A percentile compares a stretch with the other conserved stretches of the same genome.
Conservation (phyloP, 352 stramenopile species). For the Peronospora belbahrii region DNA sequence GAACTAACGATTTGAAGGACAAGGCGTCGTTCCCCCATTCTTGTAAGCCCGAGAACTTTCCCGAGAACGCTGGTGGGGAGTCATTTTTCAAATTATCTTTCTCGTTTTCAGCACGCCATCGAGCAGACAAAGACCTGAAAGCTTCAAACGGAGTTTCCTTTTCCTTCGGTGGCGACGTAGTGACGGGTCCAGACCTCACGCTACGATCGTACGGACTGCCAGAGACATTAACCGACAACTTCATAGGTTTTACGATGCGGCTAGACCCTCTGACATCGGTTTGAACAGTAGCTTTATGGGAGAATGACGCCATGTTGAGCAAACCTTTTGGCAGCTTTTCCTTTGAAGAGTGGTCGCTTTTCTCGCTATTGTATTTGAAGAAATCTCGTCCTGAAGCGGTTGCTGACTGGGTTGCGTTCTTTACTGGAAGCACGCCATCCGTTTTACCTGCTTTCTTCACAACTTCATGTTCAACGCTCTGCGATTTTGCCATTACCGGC, state of each 20-base stretch:
- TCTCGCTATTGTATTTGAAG: not conserved
- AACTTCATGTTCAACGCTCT: not conserved
- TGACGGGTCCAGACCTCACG: not conserved
- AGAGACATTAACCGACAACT: slow-evolving; percentile 1
- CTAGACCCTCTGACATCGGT: slow-evolving; percentile 2
- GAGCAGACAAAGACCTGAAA: slow-evolving; percentile 21
- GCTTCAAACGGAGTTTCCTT: slow-evolving; percentile 17
- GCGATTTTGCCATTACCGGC: not conserved
- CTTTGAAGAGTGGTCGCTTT: slow-evolving; percentile 2
- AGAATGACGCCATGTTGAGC: slow-evolving; percentile 3
- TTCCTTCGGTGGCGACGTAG: not conserved
- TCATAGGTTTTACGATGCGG: not conserved
- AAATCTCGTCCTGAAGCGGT: not conserved
- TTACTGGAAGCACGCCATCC: not conserved
- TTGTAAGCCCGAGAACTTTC: slow-evolving; percentile 3
- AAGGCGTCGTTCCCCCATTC: slow-evolving; percentile 16
- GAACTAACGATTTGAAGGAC: slow-evolving; percentile 8
- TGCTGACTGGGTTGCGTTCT: not conserved
- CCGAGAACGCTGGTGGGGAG: slow-evolving; percentile 3
- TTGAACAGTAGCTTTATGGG: slow-evolving; percentile 3
- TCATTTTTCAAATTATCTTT: slow-evolving; percentile 4
- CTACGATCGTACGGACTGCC: slow-evolving; percentile 1
- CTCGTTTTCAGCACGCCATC: slow-evolving; percentile 23
- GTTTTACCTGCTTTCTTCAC: not conserved
- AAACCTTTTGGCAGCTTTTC: slow-evolving; percentile 3